These are phyloP conservation scores for Cucumis melo DNA, from an alignment of 306 rosid species.

Conservation along the genomic window DNA sequence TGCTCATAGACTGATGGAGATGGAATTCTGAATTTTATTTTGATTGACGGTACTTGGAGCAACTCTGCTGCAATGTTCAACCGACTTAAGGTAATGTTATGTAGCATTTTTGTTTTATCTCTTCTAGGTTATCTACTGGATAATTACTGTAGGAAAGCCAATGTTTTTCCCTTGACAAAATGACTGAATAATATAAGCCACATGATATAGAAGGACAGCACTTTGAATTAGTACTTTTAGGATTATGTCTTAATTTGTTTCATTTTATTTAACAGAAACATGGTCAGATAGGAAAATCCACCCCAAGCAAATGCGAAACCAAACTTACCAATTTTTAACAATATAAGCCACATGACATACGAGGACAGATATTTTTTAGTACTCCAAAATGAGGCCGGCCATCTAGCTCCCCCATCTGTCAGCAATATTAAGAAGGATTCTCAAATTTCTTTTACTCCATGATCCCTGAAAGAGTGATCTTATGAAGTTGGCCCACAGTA, in stretches of 20 bases:
- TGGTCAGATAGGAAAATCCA: neutral
- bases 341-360: neutral
- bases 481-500: neutral
- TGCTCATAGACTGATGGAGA: slow-evolving; percentile 45
- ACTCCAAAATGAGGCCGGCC: neutral
- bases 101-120: slow-evolving; percentile 6
- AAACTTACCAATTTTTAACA: neutral
- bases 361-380: neutral
- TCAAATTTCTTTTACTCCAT: neutral
- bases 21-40: slow-evolving; percentile 53
- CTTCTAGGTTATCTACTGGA: neutral
- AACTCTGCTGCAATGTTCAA: slow-evolving; percentile 90
- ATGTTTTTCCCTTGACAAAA: neutral
- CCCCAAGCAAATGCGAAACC: neutral
- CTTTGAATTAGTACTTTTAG: neutral
- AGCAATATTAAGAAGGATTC: neutral
- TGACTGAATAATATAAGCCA: neutral
- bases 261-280: neutral
- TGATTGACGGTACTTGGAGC: slow-evolving; percentile 99
- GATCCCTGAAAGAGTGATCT: neutral
- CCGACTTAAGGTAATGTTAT: slow-evolving; percentile 63
- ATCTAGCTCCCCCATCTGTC: neutral
- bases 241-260: neutral
- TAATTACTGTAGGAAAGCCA: neutral
- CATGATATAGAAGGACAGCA: too few species aligned